Percentiles rank a stretch among this genome's conserved stretches.
Conservation (phyloP, 495 filamentous ascomycete species). For the Neurospora terricola region DNA sequence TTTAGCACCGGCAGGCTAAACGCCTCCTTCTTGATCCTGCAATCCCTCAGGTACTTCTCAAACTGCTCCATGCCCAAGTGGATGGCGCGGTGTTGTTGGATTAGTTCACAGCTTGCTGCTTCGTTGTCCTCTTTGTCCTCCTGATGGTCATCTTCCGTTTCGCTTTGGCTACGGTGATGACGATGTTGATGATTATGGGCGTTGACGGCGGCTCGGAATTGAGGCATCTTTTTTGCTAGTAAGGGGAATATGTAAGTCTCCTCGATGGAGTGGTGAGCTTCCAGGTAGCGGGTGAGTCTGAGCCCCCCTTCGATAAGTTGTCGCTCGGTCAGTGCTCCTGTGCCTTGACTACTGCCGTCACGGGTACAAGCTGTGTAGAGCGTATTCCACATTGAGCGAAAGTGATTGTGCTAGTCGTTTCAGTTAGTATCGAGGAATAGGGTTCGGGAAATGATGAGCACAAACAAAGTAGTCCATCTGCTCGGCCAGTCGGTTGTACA, state of each 20-base stretch:
- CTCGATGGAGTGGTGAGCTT: slow-evolving; percentile 75
- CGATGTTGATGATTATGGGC: not conserved
- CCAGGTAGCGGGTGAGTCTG: slow-evolving; percentile 57
- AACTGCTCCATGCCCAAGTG: slow-evolving; percentile 71
- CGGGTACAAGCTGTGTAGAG: slow-evolving; percentile 53
- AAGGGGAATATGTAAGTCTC: slow-evolving; percentile 74
- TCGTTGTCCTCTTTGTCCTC: not conserved
- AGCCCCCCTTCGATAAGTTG: slow-evolving; percentile 53
- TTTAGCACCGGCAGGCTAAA: slow-evolving; percentile 59
- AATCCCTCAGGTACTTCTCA: slow-evolving; percentile 55
- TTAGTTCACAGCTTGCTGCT: slow-evolving; percentile 37
- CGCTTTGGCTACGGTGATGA: not conserved
- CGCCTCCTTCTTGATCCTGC: slow-evolving; percentile 54
- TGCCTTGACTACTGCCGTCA: slow-evolving; percentile 24
- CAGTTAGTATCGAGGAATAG: slow-evolving; percentile 5
- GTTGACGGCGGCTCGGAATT: slow-evolving; percentile 40
- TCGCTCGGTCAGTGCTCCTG: slow-evolving; percentile 37
- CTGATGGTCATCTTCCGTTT: not conserved
- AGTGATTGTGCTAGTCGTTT: slow-evolving; percentile 57
- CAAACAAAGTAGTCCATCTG: slow-evolving; percentile 68
- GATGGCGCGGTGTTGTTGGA: slow-evolving; percentile 74
- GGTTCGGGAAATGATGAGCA: slow-evolving; percentile 1
- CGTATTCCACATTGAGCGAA: slow-evolving; percentile 60
- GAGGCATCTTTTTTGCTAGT: slow-evolving; percentile 71
- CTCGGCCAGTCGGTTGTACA: slow-evolving; percentile 65